Conservation (phyloP, 2,329 filamentous ascomycete genomes). For the Metarhizium anisopliae region DNA sequence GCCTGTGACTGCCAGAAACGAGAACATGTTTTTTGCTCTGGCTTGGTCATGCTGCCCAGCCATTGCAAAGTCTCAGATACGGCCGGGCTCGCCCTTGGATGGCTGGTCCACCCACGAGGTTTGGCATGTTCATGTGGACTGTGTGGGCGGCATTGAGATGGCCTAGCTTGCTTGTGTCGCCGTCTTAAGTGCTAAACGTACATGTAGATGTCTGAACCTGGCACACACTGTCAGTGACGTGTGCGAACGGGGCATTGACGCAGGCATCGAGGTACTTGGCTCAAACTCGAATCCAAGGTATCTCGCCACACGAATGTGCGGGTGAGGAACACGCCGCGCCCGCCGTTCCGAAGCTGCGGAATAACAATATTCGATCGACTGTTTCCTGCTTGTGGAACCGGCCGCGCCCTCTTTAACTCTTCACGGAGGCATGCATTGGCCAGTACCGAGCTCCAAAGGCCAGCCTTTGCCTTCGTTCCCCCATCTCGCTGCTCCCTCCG, state of each 20-base stretch:
- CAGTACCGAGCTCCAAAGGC: neutral
- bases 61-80: neutral
- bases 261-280: neutral
- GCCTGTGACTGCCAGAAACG: no score
- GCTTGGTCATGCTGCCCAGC: neutral
- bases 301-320: neutral
- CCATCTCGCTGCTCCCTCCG: neutral
- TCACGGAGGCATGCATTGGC: neutral
- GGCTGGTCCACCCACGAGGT: neutral
- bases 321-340: neutral
- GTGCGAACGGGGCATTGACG: neutral
- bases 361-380: neutral
- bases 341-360: neutral
- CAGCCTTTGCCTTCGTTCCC: neutral
- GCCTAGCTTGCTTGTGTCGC: neutral
- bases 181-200: neutral
- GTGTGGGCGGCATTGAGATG: neutral
- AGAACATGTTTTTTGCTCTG: no score
- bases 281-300: neutral
- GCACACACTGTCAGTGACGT: neutral
- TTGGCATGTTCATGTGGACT: neutral
- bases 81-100: neutral
- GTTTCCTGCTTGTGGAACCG: conserved; percentile 5
- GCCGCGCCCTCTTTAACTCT: neutral
- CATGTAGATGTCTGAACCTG: neutral